Conservation (phyloP, 2,329 filamentous ascomycete genomes). For the Trichoderma polysporum region DNA sequence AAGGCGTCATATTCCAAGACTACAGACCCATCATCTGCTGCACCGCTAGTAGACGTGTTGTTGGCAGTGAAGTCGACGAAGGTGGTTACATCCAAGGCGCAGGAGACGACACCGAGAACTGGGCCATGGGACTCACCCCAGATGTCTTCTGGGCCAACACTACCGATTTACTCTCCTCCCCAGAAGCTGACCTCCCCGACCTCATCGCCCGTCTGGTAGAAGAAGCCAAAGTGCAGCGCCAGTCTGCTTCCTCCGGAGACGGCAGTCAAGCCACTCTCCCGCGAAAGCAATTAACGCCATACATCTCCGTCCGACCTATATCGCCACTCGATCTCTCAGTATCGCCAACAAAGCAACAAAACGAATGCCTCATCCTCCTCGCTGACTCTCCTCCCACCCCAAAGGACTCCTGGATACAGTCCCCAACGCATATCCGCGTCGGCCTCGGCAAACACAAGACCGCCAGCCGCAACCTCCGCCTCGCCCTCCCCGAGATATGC, state of each 20-base stretch:
- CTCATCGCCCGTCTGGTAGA: conserved; percentile 49
- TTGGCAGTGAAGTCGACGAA: conserved; percentile 62
- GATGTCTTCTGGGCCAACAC: conserved; percentile 75
- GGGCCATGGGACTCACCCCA: conserved; percentile 79
- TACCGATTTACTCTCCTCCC: conserved; percentile 56
- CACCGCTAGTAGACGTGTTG: conserved; percentile 74
- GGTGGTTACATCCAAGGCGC: conserved; percentile 86
- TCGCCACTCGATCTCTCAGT: conserved; percentile 26
- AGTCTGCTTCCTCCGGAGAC: conserved; percentile 1
- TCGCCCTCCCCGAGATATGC: conserved; percentile 63
- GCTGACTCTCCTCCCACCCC: conserved; percentile 43
- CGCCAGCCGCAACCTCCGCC: conserved; percentile 79
- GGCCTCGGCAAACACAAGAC: conserved; percentile 70
- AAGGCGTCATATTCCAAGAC: conserved; percentile 47
- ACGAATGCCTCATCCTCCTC: conserved; percentile 45
- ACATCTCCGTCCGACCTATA: conserved; percentile 40
- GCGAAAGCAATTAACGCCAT: conserved; percentile 35
- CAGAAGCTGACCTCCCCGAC: conserved; percentile 62
- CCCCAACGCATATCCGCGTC: conserved; percentile 51
- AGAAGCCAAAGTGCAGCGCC: conserved; percentile 24
- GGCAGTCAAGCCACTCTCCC: not conserved
- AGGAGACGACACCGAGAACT: conserved; percentile 91
- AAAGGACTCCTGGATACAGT: conserved; percentile 42
- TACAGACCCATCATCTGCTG: conserved; percentile 79
- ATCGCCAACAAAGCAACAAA: not conserved